A percentile compares a stretch with the other conserved stretches of the same genome.
These are phyloP conservation scores for Pythium phragmiticola DNA, from an alignment of 352 stramenopile genomes.

Conservation along the genomic window DNA sequence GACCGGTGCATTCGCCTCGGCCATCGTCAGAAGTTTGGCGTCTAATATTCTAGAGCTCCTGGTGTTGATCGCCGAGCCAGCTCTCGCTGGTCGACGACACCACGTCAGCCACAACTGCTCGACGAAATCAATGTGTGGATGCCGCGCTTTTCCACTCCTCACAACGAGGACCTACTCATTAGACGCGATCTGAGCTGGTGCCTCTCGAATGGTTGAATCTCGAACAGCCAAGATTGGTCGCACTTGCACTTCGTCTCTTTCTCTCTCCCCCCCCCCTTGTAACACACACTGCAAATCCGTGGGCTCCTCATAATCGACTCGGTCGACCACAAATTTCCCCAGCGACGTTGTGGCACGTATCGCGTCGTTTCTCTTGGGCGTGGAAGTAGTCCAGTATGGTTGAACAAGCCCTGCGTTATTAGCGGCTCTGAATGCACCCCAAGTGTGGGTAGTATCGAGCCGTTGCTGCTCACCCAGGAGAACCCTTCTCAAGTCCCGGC, in stretches of 20 bases:
- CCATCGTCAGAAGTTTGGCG: no score
- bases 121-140: no score
- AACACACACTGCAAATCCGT: background rate
- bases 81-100: no score
- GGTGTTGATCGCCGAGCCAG: no score
- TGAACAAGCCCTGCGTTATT: background rate
- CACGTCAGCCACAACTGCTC: no score
- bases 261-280: background rate
- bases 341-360: background rate
- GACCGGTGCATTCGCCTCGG: no score
- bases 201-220: no score
- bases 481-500: background rate
- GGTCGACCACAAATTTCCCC: background rate
- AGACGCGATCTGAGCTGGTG: no score
- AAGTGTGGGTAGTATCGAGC: background rate
- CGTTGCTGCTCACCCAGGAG: background rate
- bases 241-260: background rate
- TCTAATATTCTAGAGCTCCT: no score
- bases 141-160: no score
- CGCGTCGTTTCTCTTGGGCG: conserved; percentile 3
- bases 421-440: background rate
- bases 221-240: no score
- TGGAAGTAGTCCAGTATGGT: conserved; percentile 1
- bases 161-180: no score
- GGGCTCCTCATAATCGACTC: background rate